Conservation (phyloP, 1,284 basidiomycete species). For the Leccinum pachyderme region DNA sequence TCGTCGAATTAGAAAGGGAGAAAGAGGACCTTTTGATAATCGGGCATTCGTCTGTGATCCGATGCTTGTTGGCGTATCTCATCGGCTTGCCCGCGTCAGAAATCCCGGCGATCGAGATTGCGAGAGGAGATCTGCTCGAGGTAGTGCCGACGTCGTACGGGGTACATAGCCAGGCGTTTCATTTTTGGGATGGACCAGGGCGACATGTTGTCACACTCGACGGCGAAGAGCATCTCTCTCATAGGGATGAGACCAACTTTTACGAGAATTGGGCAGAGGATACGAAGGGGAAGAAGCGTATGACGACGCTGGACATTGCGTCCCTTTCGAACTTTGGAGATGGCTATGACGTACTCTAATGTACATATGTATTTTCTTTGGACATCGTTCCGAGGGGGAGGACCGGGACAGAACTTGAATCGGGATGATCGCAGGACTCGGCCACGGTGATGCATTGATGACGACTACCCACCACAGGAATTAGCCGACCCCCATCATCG, state of each 20-base stretch:
- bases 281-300: slow-evolving; percentile 65
- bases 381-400: neutral
- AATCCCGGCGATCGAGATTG: slow-evolving; percentile 95
- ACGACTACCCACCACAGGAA: no score
- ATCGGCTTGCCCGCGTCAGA: slow-evolving; percentile 80
- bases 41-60: slow-evolving; percentile 94
- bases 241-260: slow-evolving; percentile 67
- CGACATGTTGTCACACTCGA: slow-evolving; percentile 44
- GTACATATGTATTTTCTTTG: neutral
- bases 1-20: slow-evolving; percentile 81
- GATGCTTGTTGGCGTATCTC: slow-evolving; percentile 85
- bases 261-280: slow-evolving; percentile 81
- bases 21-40: slow-evolving; percentile 77
- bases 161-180: slow-evolving; percentile 38
- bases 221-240: slow-evolving; percentile 37
- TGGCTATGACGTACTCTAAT: neutral
- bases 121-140: slow-evolving; percentile 85
- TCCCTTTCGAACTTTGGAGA: neutral
- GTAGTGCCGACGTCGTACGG: slow-evolving; percentile 90
- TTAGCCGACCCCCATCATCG: no score
- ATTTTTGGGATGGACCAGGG: slow-evolving; percentile 60
- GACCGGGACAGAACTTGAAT: neutral
- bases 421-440: no score
- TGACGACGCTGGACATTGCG: slow-evolving; percentile 26
- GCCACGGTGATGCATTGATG: no score